These are phyloP conservation scores for Penicillium atrosanguineum DNA, from an alignment of 495 filamentous ascomycete genomes.

Conservation along the genomic window DNA sequence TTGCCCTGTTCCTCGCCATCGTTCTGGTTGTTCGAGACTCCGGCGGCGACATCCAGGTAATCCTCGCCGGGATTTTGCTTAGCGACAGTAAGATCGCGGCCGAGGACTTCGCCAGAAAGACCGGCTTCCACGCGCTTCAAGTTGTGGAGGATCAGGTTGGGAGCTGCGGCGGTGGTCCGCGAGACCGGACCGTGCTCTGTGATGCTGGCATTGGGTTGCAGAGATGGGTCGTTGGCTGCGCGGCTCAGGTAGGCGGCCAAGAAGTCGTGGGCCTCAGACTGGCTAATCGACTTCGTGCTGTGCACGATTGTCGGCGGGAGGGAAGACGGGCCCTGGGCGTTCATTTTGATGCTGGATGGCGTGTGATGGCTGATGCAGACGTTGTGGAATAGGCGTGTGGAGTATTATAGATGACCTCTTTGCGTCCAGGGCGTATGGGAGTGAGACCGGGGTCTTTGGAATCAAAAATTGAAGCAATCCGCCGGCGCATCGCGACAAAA, in stretches of 20 bases:
- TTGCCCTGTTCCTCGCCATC: constrained; percentile 29
- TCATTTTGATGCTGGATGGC: constrained; percentile 31
- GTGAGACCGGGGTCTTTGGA: constrained; percentile 6
- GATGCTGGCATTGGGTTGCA: constrained; percentile 65
- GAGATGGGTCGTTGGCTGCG: constrained; percentile 53
- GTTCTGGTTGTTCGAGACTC: constrained; percentile 15
- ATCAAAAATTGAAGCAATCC: constrained; percentile 10
- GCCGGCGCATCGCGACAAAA: constrained; percentile 20
- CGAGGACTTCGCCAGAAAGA: constrained; percentile 56
- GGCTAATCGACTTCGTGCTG: constrained; percentile 44
- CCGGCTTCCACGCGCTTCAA: constrained; percentile 65
- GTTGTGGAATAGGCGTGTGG: not conserved
- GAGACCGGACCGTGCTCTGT: constrained; percentile 57
- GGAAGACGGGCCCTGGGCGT: constrained; percentile 41
- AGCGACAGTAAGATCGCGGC: constrained; percentile 42
- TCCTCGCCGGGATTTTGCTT: constrained; percentile 37
- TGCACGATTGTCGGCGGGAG: constrained; percentile 46
- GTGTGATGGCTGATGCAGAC: not conserved
- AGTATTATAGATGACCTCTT: not conserved
- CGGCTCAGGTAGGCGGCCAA: constrained; percentile 58
- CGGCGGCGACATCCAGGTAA: constrained; percentile 24
- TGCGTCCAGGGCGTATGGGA: not conserved
- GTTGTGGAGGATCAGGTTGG: constrained; percentile 61
- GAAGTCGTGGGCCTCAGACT: constrained; percentile 52
- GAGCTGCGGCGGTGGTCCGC: constrained; percentile 50